Evolutionary conservation across 768 basidiomycete genomes (phyloP), one percentile per base, ranked within the genome.

Genomic region (Cyathus striatus): DNA sequence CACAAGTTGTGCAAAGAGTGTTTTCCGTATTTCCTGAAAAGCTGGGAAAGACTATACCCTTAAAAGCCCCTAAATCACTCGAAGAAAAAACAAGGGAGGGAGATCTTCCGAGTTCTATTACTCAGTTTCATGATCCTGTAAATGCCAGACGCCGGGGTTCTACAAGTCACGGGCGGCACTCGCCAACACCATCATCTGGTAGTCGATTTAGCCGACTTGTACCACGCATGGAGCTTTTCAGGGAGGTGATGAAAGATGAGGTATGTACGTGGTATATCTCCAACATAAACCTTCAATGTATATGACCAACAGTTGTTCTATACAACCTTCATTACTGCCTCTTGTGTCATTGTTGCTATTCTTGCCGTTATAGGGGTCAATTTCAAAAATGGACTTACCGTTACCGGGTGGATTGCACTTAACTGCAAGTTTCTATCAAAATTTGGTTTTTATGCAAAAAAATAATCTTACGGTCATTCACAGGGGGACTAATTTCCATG

Each of bases 221-320:
- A 27, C 73, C 78, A 7, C 66, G 70, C 10, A 73, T 79, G 65
- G 69, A 68, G 43, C 60, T 78, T 21, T 76, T 83, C 45, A 72
- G 66, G 22, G 56, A 70, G 52, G 79, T 79, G 23, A 71, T 84
- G 62, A 74, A 69, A 49, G 75, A 84, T 54, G 82, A 84, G 70
- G 81, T 81, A 51, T n/a, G 67, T 53, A 18, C 14, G 24, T 33
- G 24, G 18, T 35, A 17, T 16, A 26, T 23, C 40, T 14, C 22
- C 27, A 18, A 23, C 14, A 13, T 10, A 38, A 6, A 36, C 6
- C 32, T 49, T 32, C 44, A 27, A 37, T 23, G 21, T 17, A 39
- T 24, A 40, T 23, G 23, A 23, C 18, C 34, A 44, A 14, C 37
- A 82, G 79, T 52, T 81, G 9, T 64, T 70, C 27, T 80, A 81